Evolutionary conservation across 768 basidiomycete species (phyloP), one percentile per base, ranked within the genome.

Genomic region (Lepiota venenata): DNA sequence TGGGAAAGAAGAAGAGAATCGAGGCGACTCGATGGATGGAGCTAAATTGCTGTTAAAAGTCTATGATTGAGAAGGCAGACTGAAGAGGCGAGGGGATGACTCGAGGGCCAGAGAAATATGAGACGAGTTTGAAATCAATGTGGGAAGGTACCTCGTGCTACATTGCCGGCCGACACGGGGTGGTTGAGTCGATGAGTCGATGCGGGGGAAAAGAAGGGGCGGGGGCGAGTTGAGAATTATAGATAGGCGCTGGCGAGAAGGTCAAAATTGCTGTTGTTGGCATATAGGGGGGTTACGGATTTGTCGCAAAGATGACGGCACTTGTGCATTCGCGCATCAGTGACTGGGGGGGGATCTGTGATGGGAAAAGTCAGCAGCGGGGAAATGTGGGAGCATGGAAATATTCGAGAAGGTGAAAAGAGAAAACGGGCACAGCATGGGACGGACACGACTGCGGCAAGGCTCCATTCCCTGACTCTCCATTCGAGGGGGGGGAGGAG

Each of bases 151-250:
- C 32, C 32, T 32, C 32, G 32, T 32, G 32, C 32, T 15, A 48
- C 22, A 20, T 25, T 35, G n/a, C 16, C 22, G 48, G 57, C 67
- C 66, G 66, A 66, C 61, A 63, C 37, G 52, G 25, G 44, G 63
- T 68, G 51, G 61, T 58, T 64, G 66, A 66, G 64, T 68, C 51
- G 61, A 58, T 64, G 66, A 66, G 64, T 64, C 56, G 58, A 66
- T 42, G 4, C 16, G 37, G 1, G 8, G 37, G 29, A 42, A 47
- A 29, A 46, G 5, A 5, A 25, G 5, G 25, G 25, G 25, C 25
- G 25, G 25, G 25, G 25, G 39, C n/a, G n/a, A 25, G n/a, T 48
- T 50, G 35, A 32, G 22, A 20, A 44, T 29, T n/a, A 56, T 51
- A 62, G 64, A 70, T 69, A 68, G 70, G 66, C 25, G 25, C 25